Conservation (phyloP, 176 grass and related monocot genomes). For the Ensete glaucum region DNA sequence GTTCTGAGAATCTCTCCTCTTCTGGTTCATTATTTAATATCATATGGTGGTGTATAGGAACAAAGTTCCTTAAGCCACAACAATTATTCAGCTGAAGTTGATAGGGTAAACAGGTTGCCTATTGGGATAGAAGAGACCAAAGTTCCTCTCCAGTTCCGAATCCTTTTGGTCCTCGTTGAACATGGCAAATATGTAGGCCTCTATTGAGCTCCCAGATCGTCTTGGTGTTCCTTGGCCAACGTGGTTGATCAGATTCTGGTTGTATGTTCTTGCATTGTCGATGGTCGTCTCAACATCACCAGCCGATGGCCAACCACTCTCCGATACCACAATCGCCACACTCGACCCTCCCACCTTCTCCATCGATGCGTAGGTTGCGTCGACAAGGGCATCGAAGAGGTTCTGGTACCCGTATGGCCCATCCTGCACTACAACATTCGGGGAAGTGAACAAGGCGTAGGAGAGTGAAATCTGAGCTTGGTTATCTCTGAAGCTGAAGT, state of each 20-base stretch:
- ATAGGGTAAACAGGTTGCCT: neutral
- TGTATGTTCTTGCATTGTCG: neutral
- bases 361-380: neutral
- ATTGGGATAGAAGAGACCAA: neutral
- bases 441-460: neutral
- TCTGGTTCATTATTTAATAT: too few species aligned
- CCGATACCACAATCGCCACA: neutral
- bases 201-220: neutral
- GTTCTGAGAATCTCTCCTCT: too few species aligned
- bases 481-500: neutral
- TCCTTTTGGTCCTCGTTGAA: neutral
- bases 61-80: too few species aligned
- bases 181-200: neutral
- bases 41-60: too few species aligned
- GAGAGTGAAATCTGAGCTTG: neutral
- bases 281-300: neutral
- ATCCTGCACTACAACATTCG: neutral
- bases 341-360: neutral
- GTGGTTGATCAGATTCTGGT: neutral
- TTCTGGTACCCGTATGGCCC: neutral
- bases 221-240: neutral
- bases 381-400: conserved; percentile 8
- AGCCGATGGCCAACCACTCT: conserved; percentile 5
- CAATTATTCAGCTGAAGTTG: neutral
- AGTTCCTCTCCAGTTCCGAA: neutral